Conservation (phyloP, 345 rosid genomes). For the Moricandia moricandioides region DNA sequence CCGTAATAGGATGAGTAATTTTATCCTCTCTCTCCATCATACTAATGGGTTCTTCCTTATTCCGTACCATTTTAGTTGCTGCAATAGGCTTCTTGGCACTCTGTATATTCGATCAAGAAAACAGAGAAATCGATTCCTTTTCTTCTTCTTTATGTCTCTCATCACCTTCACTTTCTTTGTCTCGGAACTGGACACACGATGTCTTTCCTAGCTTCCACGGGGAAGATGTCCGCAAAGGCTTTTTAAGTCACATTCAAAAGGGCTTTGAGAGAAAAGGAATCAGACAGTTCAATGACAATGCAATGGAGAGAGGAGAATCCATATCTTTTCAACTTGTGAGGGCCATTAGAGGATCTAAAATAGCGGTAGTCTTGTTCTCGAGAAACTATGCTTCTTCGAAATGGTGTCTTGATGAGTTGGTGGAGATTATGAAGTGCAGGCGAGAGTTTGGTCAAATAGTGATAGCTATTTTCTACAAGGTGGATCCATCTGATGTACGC, state of each 20-base stretch:
- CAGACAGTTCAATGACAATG: not conserved
- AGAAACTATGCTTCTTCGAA: slow-evolving; percentile 5
- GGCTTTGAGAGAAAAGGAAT: not conserved
- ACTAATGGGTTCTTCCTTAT: not conserved
- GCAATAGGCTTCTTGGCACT: not conserved
- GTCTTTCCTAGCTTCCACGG: not conserved
- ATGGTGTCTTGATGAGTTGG: slow-evolving; percentile 23
- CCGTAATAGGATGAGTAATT: not conserved
- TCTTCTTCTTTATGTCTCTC: not conserved
- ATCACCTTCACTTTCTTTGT: not conserved
- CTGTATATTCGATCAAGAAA: not conserved
- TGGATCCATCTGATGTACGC: not conserved
- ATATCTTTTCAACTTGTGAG: not conserved
- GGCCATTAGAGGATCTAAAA: slow-evolving; percentile 10
- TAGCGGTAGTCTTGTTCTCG: slow-evolving; percentile 1
- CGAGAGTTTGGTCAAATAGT: slow-evolving; percentile 19
- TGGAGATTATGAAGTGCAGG: slow-evolving; percentile 21
- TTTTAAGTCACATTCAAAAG: not conserved
- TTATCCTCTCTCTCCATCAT: not conserved
- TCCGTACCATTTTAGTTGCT: not conserved
- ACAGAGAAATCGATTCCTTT: not conserved
- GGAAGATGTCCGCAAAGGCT: not conserved
- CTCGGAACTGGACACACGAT: not conserved
- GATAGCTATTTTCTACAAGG: slow-evolving; percentile 2
- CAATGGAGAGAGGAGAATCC: not conserved